Percentiles rank a stretch among this genome's conserved stretches.
Conservation (phyloP, 306 rosid genomes). For the Luffa aegyptiaca region DNA sequence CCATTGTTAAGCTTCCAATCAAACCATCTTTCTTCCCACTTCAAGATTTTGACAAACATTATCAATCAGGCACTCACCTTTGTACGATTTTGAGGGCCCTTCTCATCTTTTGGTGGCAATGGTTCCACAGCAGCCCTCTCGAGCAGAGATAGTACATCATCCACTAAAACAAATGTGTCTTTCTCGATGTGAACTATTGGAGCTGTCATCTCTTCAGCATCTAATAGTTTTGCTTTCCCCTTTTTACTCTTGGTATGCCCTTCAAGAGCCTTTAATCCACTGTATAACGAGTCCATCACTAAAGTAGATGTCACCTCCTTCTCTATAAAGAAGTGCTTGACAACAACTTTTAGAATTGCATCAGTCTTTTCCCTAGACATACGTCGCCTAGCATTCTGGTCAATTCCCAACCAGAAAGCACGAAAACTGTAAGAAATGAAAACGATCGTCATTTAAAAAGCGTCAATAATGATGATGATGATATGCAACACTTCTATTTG, state of each 20-base stretch:
- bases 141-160: conserved; percentile 73
- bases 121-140: conserved; percentile 97
- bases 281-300: conserved; percentile 95
- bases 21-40: background rate
- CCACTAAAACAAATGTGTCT: conserved; percentile 79
- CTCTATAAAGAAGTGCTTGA: conserved; percentile 90
- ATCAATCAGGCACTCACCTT: conserved; percentile 46
- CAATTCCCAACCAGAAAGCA: conserved; percentile 89
- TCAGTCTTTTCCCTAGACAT: conserved; percentile 93
- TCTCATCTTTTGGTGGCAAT: conserved; percentile 97
- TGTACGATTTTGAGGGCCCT: conserved; percentile 99
- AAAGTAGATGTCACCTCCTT: conserved; percentile 96
- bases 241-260: conserved; percentile 66
- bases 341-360: conserved; percentile 78
- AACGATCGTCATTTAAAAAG: conserved; percentile 12
- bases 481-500: background rate
- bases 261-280: conserved; percentile 97
- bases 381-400: conserved; percentile 71
- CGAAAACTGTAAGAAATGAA: conserved; percentile 47
- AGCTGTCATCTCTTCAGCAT: conserved; percentile 78
- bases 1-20: background rate
- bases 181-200: conserved; percentile 86
- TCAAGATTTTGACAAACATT: background rate
- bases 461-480: background rate
- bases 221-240: conserved; percentile 48